Percentiles rank a stretch among this genome's conserved stretches.
These are phyloP conservation scores for Skeletonema marinoi DNA, from an alignment of 108 stramenopile genomes.

Conservation along the genomic window DNA sequence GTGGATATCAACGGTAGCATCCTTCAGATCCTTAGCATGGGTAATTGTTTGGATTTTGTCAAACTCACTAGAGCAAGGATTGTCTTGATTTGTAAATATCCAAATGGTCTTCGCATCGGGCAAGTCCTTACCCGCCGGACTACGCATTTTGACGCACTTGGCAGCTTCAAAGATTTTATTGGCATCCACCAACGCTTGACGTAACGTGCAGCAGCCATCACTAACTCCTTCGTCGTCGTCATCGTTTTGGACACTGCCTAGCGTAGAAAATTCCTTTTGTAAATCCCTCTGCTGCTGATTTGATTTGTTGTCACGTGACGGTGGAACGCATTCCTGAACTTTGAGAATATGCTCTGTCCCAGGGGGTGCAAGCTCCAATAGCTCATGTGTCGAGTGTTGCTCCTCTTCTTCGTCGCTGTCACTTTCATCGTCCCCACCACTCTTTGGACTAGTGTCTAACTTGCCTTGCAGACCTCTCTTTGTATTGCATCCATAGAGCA, in stretches of 20 bases:
- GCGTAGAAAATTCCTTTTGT: slow-evolving; percentile 54
- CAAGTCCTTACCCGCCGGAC: slow-evolving; percentile 40
- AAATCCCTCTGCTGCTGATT: slow-evolving; percentile 39
- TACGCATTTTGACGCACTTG: slow-evolving; percentile 54
- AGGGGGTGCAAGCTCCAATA: slow-evolving; percentile 62
- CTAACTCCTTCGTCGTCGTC: slow-evolving; percentile 11
- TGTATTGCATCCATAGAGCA: slow-evolving; percentile 52
- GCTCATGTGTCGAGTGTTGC: slow-evolving; percentile 43
- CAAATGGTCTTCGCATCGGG: slow-evolving; percentile 66
- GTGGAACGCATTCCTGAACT: slow-evolving; percentile 32
- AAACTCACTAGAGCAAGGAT: slow-evolving; percentile 50
- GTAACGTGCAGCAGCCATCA: slow-evolving; percentile 9
- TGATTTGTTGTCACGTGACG: slow-evolving; percentile 15
- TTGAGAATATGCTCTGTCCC: slow-evolving; percentile 51
- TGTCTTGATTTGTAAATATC: slow-evolving; percentile 78
- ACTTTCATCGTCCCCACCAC: slow-evolving; percentile 24
- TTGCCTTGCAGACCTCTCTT: slow-evolving; percentile 5
- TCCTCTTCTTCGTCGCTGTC: slow-evolving; percentile 31
- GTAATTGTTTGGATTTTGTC: slow-evolving; percentile 32
- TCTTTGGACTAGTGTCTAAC: background rate
- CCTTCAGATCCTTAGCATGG: slow-evolving; percentile 55
- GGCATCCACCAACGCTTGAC: slow-evolving; percentile 48
- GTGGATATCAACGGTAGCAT: slow-evolving; percentile 56
- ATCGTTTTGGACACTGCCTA: background rate
- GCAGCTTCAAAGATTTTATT: slow-evolving; percentile 53